Evolutionary conservation across 345 rosid genomes (phyloP).

Genomic region (Dovyalis caffra): DNA sequence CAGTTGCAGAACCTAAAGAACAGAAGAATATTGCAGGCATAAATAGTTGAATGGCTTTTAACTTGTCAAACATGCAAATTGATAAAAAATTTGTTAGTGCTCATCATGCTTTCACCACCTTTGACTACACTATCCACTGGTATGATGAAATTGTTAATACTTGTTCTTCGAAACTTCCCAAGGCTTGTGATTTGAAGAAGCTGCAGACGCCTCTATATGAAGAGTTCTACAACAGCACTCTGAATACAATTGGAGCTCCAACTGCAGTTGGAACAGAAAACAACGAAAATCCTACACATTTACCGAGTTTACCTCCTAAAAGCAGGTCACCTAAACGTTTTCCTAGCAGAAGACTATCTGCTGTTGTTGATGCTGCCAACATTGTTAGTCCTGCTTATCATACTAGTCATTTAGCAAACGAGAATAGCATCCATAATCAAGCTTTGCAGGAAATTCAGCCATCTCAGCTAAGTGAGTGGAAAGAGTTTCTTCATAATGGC

Average conservation of each 20-base stretch:
- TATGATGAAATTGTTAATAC: neutral
- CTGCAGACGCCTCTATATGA: constrained; percentile 32
- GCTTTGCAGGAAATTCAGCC: constrained; percentile 60
- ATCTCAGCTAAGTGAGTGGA: constrained; percentile 44
- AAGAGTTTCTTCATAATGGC: constrained; percentile 22
- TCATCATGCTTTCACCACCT: neutral
- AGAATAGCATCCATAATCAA: constrained; percentile 30
- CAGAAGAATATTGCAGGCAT: neutral
- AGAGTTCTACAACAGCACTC: constrained; percentile 26
- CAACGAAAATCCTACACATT: constrained; percentile 13
- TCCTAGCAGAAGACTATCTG: constrained; percentile 75
- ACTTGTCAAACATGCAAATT: neutral
- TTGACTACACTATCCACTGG: neutral
- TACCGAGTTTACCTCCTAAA: constrained; percentile 34
- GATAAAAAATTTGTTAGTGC: neutral
- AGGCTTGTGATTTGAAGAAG: constrained; percentile 46
- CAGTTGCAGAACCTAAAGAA: neutral
- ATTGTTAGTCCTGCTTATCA: constrained; percentile 16
- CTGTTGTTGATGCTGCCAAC: constrained; percentile 23
- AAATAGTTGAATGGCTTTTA: neutral
- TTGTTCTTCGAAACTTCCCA: constrained; percentile 3
- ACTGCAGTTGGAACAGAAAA: constrained; percentile 9
- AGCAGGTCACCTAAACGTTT: constrained; percentile 72
- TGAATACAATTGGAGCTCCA: constrained; percentile 13
- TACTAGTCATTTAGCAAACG: constrained; percentile 36